Conservation (phyloP, 495 filamentous ascomycete genomes). For the Annulohypoxylon stygium region DNA sequence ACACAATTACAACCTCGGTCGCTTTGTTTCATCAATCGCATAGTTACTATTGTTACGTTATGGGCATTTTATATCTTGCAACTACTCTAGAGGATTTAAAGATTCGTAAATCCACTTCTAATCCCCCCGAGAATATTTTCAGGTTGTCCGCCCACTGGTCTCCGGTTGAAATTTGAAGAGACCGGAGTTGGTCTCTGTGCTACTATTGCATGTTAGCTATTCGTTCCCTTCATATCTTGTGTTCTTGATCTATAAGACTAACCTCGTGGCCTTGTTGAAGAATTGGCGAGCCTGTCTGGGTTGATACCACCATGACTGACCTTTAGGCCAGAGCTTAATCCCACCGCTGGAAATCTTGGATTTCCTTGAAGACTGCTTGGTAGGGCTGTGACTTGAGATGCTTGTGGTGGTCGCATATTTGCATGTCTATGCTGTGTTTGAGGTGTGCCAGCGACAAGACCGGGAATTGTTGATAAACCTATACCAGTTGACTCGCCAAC, state of each 20-base stretch:
- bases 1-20: background rate
- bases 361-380: conserved; percentile 32
- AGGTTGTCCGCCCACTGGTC: conserved; percentile 22
- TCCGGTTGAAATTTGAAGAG: conserved; percentile 33
- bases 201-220: conserved; percentile 11
- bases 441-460: conserved; percentile 47
- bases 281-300: conserved; percentile 18
- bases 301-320: conserved; percentile 34
- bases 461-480: conserved; percentile 48
- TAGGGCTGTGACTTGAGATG: conserved; percentile 4
- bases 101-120: conserved; percentile 33
- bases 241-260: background rate
- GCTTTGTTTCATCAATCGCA: background rate
- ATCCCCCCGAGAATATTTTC: conserved; percentile 32
- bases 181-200: conserved; percentile 33
- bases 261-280: conserved; percentile 44
- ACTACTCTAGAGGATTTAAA: background rate
- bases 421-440: conserved; percentile 29
- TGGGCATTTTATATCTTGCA: background rate
- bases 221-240: background rate
- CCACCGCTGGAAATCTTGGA: conserved; percentile 30
- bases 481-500: conserved; percentile 39
- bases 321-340: conserved; percentile 50
- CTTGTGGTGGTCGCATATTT: conserved; percentile 16
- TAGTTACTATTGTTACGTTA: background rate